Conservation (phyloP, 768 basidiomycete species). For the Cantharellus anzutake region DNA sequence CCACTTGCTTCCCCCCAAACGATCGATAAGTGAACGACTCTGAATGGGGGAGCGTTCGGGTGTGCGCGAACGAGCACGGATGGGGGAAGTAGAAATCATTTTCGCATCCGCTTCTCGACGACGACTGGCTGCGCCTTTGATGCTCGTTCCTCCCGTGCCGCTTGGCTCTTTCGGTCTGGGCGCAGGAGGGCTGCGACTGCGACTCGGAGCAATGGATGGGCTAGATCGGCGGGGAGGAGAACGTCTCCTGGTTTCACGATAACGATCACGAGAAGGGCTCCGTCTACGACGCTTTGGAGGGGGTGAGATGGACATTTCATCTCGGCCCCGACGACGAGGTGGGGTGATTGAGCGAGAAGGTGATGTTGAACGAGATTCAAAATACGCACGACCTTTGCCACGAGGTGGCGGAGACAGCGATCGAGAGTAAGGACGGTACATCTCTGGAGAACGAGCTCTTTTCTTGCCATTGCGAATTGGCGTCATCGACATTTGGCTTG, state of each 20-base stretch:
- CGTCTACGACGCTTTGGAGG: neutral
- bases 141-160: constrained; percentile 4
- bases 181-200: neutral
- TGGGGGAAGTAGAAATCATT: too few species aligned
- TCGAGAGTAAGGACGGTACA: neutral
- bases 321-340: neutral
- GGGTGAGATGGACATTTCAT: neutral
- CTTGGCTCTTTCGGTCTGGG: neutral
- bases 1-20: constrained; percentile 5
- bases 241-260: too few species aligned
- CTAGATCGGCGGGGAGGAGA: too few species aligned
- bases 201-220: too few species aligned
- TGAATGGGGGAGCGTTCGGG: constrained; percentile 13
- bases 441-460: neutral
- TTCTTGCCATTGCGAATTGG: neutral
- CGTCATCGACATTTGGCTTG: constrained; percentile 26
- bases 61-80: constrained; percentile 7
- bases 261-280: neutral
- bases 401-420: neutral
- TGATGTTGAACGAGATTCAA: neutral
- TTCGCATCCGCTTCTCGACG: too few species aligned
- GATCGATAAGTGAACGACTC: constrained; percentile 4
- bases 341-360: neutral
- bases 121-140: too few species aligned
- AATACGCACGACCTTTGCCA: neutral